A percentile compares a stretch with the other conserved stretches of the same genome.
Evolutionary conservation across 1,284 basidiomycete genomes (phyloP).

Genomic region (Clitocybe nebularis): DNA sequence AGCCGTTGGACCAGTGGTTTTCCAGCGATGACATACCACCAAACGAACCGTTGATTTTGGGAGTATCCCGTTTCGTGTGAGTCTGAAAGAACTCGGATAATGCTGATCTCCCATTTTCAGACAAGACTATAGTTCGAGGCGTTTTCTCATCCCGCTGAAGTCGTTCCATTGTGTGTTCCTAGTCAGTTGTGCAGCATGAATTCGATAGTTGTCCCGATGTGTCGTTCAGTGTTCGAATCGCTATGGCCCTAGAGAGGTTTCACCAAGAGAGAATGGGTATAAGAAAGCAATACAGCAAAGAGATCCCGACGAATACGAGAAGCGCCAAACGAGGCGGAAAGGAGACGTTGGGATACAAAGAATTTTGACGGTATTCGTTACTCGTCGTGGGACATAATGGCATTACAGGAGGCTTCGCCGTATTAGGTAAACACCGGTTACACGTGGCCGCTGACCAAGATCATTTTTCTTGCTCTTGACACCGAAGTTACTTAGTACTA

Average conservation of each 20-base stretch:
- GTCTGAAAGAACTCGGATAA: slow-evolving; percentile 1
- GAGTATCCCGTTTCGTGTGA: slow-evolving; percentile 27
- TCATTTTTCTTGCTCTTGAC: neutral
- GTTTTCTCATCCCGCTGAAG: slow-evolving; percentile 1
- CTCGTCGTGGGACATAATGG: neutral
- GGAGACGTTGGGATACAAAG: neutral
- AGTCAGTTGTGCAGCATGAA: neutral
- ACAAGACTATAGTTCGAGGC: neutral
- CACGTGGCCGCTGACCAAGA: too few relatives aligned
- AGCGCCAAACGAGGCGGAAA: neutral
- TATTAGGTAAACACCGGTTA: neutral
- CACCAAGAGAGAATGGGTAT: neutral
- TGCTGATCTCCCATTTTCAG: slow-evolving; percentile 4
- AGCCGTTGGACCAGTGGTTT: too few relatives aligned
- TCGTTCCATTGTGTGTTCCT: neutral
- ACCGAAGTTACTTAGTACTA: neutral
- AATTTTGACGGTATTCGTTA: slow-evolving; percentile 1
- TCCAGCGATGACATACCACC: slow-evolving; percentile 40
- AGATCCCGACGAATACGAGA: too few relatives aligned
- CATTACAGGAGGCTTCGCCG: neutral
- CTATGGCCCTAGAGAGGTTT: neutral
- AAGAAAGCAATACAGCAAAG: too few relatives aligned
- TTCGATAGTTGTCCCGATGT: slow-evolving; percentile 9
- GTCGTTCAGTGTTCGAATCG: slow-evolving; percentile 4
- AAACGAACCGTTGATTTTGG: slow-evolving; percentile 42